Evolutionary conservation across 768 basidiomycete species (phyloP).

Genomic region (Russula virescens): DNA sequence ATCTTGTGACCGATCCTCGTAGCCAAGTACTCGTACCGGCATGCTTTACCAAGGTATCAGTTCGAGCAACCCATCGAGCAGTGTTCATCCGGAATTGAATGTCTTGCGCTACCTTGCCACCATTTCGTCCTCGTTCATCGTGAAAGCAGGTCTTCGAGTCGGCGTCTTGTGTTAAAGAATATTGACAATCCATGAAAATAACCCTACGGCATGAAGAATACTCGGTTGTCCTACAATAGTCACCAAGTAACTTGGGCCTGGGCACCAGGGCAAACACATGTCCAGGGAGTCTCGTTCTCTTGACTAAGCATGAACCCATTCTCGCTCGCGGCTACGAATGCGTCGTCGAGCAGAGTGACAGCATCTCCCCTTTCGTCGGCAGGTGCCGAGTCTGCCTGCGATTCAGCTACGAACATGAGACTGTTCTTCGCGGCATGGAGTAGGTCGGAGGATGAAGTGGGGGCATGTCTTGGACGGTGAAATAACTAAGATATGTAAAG

Average conservation of each 20-base stretch:
- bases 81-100: neutral
- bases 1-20: neutral
- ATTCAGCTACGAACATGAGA: conserved; percentile 1
- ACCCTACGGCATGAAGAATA: neutral
- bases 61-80: neutral
- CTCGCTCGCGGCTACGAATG: conserved; percentile 48
- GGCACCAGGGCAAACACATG: conserved; percentile 32
- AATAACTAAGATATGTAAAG: conserved; percentile 14
- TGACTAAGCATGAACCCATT: conserved; percentile 44
- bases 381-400: neutral
- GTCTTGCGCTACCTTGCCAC: neutral
- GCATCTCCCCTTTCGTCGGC: conserved; percentile 1
- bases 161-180: neutral
- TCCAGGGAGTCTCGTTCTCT: conserved; percentile 5
- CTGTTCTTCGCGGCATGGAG: neutral
- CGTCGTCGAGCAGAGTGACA: conserved; percentile 27
- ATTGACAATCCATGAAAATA: neutral
- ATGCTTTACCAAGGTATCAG: too few relatives aligned
- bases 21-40: too few relatives aligned
- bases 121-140: neutral
- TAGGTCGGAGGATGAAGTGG: too few relatives aligned
- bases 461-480: neutral
- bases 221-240: neutral
- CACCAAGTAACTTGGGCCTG: conserved; percentile 13
- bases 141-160: neutral